These are phyloP conservation scores for Corniculantispora saksenae DNA, from an alignment of 2,329 filamentous ascomycete species.

Conservation along the genomic window DNA sequence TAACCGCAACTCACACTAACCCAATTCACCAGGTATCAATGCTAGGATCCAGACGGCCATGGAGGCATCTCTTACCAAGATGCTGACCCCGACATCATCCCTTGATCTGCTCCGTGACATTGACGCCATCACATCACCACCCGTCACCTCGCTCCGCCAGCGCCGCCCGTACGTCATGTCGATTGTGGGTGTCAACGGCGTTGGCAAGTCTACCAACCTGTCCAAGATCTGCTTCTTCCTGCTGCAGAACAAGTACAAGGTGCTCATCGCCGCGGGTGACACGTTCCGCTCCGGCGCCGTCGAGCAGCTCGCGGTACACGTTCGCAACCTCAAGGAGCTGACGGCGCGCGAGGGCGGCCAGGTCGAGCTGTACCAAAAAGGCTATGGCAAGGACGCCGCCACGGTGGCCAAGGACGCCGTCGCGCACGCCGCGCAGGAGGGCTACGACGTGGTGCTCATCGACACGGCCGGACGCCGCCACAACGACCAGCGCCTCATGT, in stretches of 20 bases:
- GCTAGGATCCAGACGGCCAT: slow-evolving; percentile 81
- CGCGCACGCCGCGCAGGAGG: slow-evolving; percentile 69
- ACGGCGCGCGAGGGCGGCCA: slow-evolving; percentile 77
- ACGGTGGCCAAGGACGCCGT: slow-evolving; percentile 94
- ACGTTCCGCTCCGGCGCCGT: slow-evolving; percentile 97
- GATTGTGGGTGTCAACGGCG: slow-evolving; percentile 96
- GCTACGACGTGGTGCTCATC: slow-evolving; percentile 92
- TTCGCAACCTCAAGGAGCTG: slow-evolving; percentile 88
- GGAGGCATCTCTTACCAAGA: slow-evolving; percentile 89
- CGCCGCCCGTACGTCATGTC: slow-evolving; percentile 92
- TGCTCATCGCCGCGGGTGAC: slow-evolving; percentile 91
- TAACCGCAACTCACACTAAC: not conserved
- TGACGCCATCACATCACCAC: slow-evolving; percentile 70
- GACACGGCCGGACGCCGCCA: slow-evolving; percentile 94
- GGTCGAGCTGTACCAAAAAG: slow-evolving; percentile 93
- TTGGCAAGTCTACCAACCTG: slow-evolving; percentile 96
- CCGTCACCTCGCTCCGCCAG: slow-evolving; percentile 61
- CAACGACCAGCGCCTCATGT: slow-evolving; percentile 96
- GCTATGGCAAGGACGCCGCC: slow-evolving; percentile 96
- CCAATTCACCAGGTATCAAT: slow-evolving; percentile 60
- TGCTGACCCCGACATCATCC: slow-evolving; percentile 92
- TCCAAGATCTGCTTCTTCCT: slow-evolving; percentile 98
- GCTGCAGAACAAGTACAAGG: slow-evolving; percentile 93
- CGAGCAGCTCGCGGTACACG: slow-evolving; percentile 94
- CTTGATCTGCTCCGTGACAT: slow-evolving; percentile 94